phyloP scores from a whole-genome alignment of 2,329 filamentous ascomycete species.

The Tolypocladium nubicola region DNA sequence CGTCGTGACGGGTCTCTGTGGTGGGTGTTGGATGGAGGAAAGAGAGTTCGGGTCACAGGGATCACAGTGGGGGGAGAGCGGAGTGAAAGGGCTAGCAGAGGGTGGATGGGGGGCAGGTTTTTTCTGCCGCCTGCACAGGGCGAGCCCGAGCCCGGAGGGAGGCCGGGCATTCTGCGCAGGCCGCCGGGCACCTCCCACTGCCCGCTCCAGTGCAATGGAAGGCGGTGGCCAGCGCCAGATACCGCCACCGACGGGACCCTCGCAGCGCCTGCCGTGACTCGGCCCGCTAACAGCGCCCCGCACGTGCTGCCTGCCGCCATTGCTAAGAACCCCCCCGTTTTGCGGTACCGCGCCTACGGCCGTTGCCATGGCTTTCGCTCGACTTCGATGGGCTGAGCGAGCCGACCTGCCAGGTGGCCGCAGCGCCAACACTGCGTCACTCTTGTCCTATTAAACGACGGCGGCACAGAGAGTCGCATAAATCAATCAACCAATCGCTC shows the following conservation, averaged over 20 bases:
- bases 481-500: neutral
- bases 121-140: neutral
- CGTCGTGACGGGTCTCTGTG: neutral
- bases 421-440: neutral
- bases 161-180: neutral
- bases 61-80: neutral
- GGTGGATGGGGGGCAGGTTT: neutral
- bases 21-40: neutral
- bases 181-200: neutral
- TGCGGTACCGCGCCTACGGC: neutral
- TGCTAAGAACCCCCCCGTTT: conserved; percentile 1
- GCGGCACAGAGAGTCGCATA: neutral
- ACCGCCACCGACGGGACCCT: neutral
- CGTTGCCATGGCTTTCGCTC: conserved; percentile 14
- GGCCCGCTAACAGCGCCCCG: conserved; percentile 10
- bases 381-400: conserved; percentile 10
- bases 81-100: neutral
- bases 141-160: neutral
- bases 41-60: neutral
- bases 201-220: neutral
- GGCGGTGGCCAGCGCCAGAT: neutral
- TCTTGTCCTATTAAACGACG: neutral
- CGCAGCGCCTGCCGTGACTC: neutral
- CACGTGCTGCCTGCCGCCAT: neutral
- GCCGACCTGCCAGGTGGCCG: neutral